Base-by-base conservation (phyloP, 257 asterid genomes). In the Anisodus tanguticus region DNA sequence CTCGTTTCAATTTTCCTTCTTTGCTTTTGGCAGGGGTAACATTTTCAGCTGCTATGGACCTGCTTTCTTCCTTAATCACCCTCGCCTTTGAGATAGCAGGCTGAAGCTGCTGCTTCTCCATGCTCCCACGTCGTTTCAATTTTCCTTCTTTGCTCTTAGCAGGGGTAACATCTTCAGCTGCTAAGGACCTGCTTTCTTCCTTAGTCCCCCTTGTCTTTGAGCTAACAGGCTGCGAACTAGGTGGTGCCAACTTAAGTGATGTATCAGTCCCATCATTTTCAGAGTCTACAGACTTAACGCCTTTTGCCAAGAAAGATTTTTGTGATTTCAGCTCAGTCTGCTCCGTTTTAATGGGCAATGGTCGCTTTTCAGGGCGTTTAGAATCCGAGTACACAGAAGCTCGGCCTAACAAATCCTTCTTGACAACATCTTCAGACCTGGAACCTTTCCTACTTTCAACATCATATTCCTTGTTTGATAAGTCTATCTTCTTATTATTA, bases 91-190 rank as follows among this genome's bases (percentile, higher is more conserved):
- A 90, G 88, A 91, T 87, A 84, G 87, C 88, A 87, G 88, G 89
- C 26, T 76, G 94, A 86, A 97, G 83, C 85, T 88, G 87, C 88
- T 97, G 98, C 90, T 97, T 97, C 82, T 93, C 99, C 49, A 97
- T 96, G 86, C 97, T 90, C 74, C 97, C 94, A 86, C 93, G 92
- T n/a, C 92, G 94, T 87, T 90, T 92, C 19, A 88, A 85, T 88
- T 93, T 92, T 59, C 86, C 88, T 86, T 87, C 88, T 74, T 79
- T 85, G 63, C 79, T 80, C 79, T 84, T 86, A 76, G 70, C 58
- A 35, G 83, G 81, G 16, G 81, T 76, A n/a, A 13, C 81, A 59
- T 83, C 83, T 85, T 86, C 91, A 69, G 69, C 55, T 12, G 60
- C 84, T 54, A 55, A 22, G 26, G 90, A 59, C 84, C 78, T 54